phyloP scores from a whole-genome alignment of 2,329 filamentous ascomycete species.

The Aspergillus flavus region DNA sequence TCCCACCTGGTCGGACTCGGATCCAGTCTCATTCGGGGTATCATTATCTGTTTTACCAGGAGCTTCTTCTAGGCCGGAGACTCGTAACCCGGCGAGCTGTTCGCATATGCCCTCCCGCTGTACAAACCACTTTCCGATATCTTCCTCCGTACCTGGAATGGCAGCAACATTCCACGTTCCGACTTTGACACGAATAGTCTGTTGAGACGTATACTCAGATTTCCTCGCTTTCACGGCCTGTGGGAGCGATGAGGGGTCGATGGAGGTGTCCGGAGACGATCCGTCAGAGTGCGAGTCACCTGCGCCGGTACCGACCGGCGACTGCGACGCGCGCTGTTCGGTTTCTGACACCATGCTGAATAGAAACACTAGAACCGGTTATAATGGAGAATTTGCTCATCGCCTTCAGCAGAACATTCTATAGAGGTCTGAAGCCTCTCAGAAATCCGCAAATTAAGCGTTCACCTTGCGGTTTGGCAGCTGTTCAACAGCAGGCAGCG shows the following conservation, averaged over 20 bases:
- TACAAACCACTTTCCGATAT: constrained; percentile 87
- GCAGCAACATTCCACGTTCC: constrained; percentile 95
- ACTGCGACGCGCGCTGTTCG: constrained; percentile 11
- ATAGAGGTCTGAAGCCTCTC: background rate
- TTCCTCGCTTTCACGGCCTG: constrained; percentile 70
- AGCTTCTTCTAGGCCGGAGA: constrained; percentile 26
- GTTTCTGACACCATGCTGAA: constrained; percentile 18
- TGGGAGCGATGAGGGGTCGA: constrained; percentile 50
- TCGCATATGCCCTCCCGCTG: constrained; percentile 71
- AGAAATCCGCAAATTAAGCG: background rate
- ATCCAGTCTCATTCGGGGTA: constrained; percentile 24
- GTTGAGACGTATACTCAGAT: constrained; percentile 75
- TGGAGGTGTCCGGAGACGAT: constrained; percentile 17
- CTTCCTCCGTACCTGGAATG: constrained; percentile 80
- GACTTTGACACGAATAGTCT: constrained; percentile 80
- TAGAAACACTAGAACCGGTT: background rate
- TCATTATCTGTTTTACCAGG: constrained; percentile 21
- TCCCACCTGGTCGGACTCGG: constrained; percentile 66
- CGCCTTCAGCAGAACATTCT: background rate
- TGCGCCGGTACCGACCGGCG: constrained; percentile 7
- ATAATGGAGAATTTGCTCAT: background rate
- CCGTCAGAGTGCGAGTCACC: constrained; percentile 17
- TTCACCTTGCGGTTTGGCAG: background rate
- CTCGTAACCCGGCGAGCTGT: constrained; percentile 58
- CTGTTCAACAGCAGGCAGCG: constrained; percentile 11